Percentiles rank a stretch among this genome's conserved stretches.
Conservation (phyloP, 305 asterid genomes). For the Fraxinus albicans region DNA sequence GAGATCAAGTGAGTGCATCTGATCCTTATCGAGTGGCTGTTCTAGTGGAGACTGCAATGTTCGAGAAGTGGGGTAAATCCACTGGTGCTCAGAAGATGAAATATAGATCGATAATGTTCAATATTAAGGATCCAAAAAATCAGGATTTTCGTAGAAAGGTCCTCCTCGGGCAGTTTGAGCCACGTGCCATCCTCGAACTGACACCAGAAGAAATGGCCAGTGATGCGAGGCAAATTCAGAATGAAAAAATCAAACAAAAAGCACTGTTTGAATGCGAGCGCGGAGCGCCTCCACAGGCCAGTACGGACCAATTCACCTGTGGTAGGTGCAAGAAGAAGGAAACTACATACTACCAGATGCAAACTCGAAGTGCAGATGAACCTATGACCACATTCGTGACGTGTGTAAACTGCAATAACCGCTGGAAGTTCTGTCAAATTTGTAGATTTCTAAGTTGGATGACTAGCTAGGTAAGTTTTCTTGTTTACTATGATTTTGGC, state of each 20-base stretch:
- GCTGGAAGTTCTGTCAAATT: conserved; percentile 73
- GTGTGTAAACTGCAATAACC: conserved; percentile 74
- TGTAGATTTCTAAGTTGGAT: background rate
- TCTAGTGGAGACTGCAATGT: conserved; percentile 72
- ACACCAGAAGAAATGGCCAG: conserved; percentile 92
- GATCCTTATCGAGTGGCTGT: conserved; percentile 90
- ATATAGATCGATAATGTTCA: conserved; percentile 84
- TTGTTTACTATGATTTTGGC: conserved; percentile 4
- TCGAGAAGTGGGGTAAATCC: conserved; percentile 80
- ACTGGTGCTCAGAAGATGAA: conserved; percentile 72
- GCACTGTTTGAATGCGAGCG: conserved; percentile 76
- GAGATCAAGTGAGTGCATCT: conserved; percentile 38
- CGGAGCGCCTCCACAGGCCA: conserved; percentile 64
- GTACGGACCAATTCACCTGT: conserved; percentile 73
- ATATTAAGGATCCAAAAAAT: conserved; percentile 72
- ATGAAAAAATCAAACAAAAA: conserved; percentile 70
- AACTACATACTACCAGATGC: conserved; percentile 78
- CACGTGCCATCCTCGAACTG: conserved; percentile 43
- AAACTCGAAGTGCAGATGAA: conserved; percentile 92
- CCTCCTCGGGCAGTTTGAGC: conserved; percentile 56
- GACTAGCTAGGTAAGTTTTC: background rate
- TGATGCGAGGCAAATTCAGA: conserved; percentile 65
- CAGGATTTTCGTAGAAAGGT: conserved; percentile 86
- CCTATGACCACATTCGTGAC: conserved; percentile 92
- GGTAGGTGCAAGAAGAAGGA: conserved; percentile 36